Base-by-base conservation (phyloP, 768 basidiomycete species). In the Boletus rex-veris region DNA sequence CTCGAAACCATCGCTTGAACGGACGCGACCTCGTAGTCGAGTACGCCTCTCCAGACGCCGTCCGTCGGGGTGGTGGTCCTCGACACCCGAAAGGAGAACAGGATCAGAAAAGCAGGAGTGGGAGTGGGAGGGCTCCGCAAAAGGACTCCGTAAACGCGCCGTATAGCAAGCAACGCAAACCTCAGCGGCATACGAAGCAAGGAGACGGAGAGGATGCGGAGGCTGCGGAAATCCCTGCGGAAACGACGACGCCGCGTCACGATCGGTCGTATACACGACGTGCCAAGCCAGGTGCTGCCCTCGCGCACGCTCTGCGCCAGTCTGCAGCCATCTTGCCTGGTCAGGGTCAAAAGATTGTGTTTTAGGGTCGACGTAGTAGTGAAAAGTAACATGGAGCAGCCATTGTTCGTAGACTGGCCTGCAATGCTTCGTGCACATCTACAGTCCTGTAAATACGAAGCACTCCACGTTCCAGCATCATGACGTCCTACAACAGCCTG, bases 21-120 rank as follows among this genome's bases (percentile, higher is more conserved):
- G 92, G 92, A 8, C 80, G 95, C 45, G 83, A 87, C 47, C 81
- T 99, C 48, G 85, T 88, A 5, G 83, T 98, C 30, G 90, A 95
- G 71, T 95, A 86, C 59, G 93, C 92, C n/a, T 85, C 88, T 37
- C 78, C 87, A 8, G 92, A 94, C 14, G 93, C 92, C 7, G 90
- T 94, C 35, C 83, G 90, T 18, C 82, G 93, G 5, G 90, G 92
- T n/a, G 85, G 83, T 10, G 61, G 64, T 10, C 56, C 60, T 49
- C 61, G 56, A 54, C 36, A 52, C 53, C 18, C 59, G 50, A 51
- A 59, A 58, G 55, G 66, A 61, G 66, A 65, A 40, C 62, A 41
- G 16, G 64, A 63, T 45, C 63, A 24, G 48, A 55, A 57, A 41
- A 21, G 36, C n/a, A 44, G 39, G 35, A 36, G 47, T 30, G 50